Percentiles rank a stretch among this genome's conserved stretches.
Evolutionary conservation across 768 basidiomycete genomes (phyloP).

Genomic region (Mycena alexandri): DNA sequence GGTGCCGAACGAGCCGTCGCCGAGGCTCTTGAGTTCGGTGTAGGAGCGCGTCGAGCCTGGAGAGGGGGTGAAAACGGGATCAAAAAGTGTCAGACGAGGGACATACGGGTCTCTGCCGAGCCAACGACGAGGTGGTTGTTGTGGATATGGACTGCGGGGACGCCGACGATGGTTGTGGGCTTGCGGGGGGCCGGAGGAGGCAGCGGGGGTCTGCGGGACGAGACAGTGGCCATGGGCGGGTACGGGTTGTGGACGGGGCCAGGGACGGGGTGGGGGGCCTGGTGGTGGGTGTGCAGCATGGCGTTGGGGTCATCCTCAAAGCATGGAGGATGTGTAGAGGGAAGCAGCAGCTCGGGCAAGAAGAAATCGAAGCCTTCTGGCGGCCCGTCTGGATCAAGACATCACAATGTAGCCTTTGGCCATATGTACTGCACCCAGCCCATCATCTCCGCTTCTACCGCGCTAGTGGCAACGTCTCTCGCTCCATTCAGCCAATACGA

Average conservation of each 20-base stretch:
- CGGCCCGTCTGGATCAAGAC: no score
- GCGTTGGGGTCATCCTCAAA: conserved; percentile 18
- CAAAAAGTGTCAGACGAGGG: conserved; percentile 18
- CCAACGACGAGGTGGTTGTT: conserved; percentile 81
- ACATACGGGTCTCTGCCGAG: conserved; percentile 77
- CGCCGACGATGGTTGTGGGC: conserved; percentile 75
- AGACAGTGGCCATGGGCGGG: conserved; percentile 31
- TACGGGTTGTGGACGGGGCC: conserved; percentile 48
- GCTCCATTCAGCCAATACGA: conserved; percentile 22
- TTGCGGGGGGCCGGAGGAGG: conserved; percentile 53
- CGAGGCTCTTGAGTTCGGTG: conserved; percentile 95
- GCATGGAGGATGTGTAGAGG: conserved; percentile 14
- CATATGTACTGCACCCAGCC: no score
- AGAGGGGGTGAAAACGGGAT: conserved; percentile 30
- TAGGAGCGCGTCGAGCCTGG: conserved; percentile 89
- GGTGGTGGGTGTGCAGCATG: conserved; percentile 31
- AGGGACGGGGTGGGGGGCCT: conserved; percentile 44
- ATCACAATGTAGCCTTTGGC: no score
- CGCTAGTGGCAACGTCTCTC: conserved; percentile 14
- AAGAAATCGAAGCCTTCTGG: no score
- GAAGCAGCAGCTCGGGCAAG: conserved; percentile 5
- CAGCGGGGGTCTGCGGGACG: conserved; percentile 40
- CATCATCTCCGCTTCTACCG: conserved; percentile 8
- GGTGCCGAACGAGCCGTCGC: conserved; percentile 98
- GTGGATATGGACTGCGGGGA: conserved; percentile 82